Percentiles rank a stretch among this genome's conserved stretches.
phyloP scores from a whole-genome alignment of 345 rosid genomes.

The Stellera chamaejasme region DNA sequence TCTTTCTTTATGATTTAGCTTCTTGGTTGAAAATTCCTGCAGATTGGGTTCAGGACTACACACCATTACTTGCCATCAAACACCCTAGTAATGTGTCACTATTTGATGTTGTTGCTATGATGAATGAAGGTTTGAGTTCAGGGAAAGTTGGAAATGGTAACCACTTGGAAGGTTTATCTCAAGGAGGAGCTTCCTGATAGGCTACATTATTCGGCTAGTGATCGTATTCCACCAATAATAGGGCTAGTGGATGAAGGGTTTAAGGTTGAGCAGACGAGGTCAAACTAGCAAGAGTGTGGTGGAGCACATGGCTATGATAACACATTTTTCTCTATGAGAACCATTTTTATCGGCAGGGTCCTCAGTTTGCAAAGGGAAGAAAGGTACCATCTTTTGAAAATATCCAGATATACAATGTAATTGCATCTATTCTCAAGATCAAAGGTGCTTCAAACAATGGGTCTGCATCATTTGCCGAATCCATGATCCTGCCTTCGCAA shows the following conservation, averaged over 20 bases:
- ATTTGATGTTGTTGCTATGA: slow-evolving; percentile 56
- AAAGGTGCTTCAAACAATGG: slow-evolving; percentile 83
- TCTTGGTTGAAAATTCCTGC: slow-evolving; percentile 57
- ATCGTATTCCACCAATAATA: slow-evolving; percentile 70
- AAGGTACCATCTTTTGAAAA: slow-evolving; percentile 94
- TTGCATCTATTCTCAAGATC: slow-evolving; percentile 75
- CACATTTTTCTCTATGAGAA: slow-evolving; percentile 85
- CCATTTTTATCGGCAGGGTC: slow-evolving; percentile 92
- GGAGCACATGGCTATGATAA: slow-evolving; percentile 95
- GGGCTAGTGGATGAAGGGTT: slow-evolving; percentile 72
- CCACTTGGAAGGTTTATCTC: slow-evolving; percentile 58
- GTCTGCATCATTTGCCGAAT: slow-evolving; percentile 32
- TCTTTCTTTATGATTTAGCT: slow-evolving; percentile 65
- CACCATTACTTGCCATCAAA: slow-evolving; percentile 68
- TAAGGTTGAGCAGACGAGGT: slow-evolving; percentile 66
- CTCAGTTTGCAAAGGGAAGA: slow-evolving; percentile 58
- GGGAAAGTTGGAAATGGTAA: slow-evolving; percentile 78
- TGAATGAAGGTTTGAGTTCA: slow-evolving; percentile 59
- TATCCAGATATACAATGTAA: slow-evolving; percentile 74
- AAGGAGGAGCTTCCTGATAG: slow-evolving; percentile 79
- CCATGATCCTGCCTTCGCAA: slow-evolving; percentile 41
- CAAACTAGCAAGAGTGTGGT: slow-evolving; percentile 57
- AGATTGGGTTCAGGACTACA: slow-evolving; percentile 65
- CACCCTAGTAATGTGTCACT: slow-evolving; percentile 41
- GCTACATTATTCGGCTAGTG: slow-evolving; percentile 61